phyloP scores from a whole-genome alignment of 202 grass and related monocot species.

The Digitaria exilis region DNA sequence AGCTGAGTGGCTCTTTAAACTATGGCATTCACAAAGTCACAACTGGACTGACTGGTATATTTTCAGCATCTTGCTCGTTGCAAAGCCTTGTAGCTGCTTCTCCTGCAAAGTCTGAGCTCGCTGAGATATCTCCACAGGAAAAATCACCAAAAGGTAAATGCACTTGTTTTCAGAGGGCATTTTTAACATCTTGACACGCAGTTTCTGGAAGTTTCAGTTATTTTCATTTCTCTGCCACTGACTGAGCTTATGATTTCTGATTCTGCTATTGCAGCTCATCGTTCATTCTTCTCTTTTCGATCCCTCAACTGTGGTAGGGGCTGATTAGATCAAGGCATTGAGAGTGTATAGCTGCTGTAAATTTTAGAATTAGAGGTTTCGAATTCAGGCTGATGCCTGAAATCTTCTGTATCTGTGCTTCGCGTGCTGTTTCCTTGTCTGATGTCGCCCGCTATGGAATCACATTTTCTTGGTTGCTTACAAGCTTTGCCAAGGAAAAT shows the following conservation, averaged over 20 bases:
- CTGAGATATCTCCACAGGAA: constrained; percentile 42
- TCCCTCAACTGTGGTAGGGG: constrained; percentile 60
- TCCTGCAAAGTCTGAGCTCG: constrained; percentile 51
- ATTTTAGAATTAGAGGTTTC: background rate
- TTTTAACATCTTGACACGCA: background rate
- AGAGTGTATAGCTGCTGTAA: background rate
- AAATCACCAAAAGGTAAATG: constrained; percentile 65
- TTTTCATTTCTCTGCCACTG: background rate
- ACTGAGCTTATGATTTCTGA: background rate
- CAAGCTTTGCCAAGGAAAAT: too few relatives aligned
- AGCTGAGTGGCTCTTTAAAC: background rate
- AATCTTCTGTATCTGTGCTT: background rate
- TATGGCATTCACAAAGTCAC: background rate
- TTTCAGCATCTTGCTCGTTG: constrained; percentile 48
- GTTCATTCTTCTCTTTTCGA: constrained; percentile 63
- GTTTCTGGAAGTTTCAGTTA: background rate
- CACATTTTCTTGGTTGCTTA: too few relatives aligned
- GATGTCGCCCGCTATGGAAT: too few relatives aligned
- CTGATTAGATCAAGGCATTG: constrained; percentile 21
- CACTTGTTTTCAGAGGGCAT: background rate
- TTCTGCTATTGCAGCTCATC: constrained; percentile 56
- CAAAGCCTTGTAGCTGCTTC: constrained; percentile 51
- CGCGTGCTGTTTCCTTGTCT: background rate
- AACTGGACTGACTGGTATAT: background rate
- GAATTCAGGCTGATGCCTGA: background rate